These are phyloP conservation scores for Claviceps humidiphila DNA, from an alignment of 2,329 filamentous ascomycete species.

Conservation along the genomic window DNA sequence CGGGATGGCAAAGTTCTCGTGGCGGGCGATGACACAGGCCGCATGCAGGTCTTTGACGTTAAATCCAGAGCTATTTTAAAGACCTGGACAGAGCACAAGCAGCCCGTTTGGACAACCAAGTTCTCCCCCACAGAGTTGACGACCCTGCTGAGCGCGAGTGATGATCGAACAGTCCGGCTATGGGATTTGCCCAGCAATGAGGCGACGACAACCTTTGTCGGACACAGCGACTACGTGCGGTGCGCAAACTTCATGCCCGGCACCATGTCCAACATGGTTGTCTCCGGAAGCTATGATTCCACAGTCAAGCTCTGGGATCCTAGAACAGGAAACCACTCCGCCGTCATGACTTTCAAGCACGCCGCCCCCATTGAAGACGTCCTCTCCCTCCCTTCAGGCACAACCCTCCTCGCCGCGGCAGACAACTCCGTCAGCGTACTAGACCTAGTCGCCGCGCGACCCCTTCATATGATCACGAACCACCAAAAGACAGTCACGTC, in stretches of 20 bases:
- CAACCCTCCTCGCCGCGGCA: slow-evolving; percentile 70
- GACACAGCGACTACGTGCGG: slow-evolving; percentile 87
- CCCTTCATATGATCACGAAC: slow-evolving; percentile 74
- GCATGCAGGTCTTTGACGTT: slow-evolving; percentile 91
- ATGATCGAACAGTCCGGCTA: slow-evolving; percentile 82
- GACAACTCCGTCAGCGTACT: slow-evolving; percentile 82
- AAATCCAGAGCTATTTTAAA: slow-evolving; percentile 79
- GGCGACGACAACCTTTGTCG: slow-evolving; percentile 64
- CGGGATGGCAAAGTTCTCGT: slow-evolving; percentile 80
- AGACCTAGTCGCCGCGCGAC: slow-evolving; percentile 82
- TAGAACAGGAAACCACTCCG: slow-evolving; percentile 47
- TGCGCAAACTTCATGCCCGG: slow-evolving; percentile 75
- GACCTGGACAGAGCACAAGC: slow-evolving; percentile 89
- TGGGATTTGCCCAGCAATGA: slow-evolving; percentile 84
- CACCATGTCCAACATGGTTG: slow-evolving; percentile 57
- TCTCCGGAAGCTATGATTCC: slow-evolving; percentile 88
- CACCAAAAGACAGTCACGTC: slow-evolving; percentile 97
- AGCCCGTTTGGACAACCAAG: slow-evolving; percentile 82
- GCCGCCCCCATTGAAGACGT: slow-evolving; percentile 78
- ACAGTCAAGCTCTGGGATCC: slow-evolving; percentile 93
- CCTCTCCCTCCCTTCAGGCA: slow-evolving; percentile 75
- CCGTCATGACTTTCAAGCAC: slow-evolving; percentile 92
- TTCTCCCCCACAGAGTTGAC: slow-evolving; percentile 89
- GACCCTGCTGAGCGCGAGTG: slow-evolving; percentile 73
- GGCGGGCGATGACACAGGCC: slow-evolving; percentile 81